phyloP scores from a whole-genome alignment of 129 eudicot species.

The Escallonia rubra region DNA sequence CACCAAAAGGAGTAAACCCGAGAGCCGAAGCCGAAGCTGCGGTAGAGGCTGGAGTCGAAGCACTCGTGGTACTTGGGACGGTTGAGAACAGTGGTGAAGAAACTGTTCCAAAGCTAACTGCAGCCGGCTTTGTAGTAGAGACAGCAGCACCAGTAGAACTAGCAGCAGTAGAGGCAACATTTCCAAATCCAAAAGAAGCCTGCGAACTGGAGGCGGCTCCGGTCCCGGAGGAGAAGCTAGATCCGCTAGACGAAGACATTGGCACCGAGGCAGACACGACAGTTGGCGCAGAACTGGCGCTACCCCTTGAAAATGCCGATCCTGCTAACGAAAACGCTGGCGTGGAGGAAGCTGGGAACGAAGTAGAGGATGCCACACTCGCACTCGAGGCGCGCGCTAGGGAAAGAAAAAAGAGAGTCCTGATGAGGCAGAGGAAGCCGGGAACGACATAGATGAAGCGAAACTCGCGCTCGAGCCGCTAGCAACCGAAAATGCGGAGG shows the following conservation, averaged over 20 bases:
- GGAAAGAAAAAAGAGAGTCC: conserved; percentile 16
- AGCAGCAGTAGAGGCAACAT: conserved; percentile 16
- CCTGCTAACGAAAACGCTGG: background rate
- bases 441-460: conserved; percentile 10
- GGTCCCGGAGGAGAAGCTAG: conserved; percentile 46
- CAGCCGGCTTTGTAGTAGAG: conserved; percentile 20
- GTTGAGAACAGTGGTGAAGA: conserved; percentile 38
- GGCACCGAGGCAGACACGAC: conserved; percentile 11
- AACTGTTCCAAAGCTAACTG: conserved; percentile 18
- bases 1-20: conserved; percentile 19
- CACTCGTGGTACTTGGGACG: conserved; percentile 29
- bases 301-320: conserved; percentile 17
- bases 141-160: conserved; percentile 11
- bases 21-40: conserved; percentile 10
- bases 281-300: conserved; percentile 21
- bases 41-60: conserved; percentile 29
- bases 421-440: conserved; percentile 17
- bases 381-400: conserved; percentile 8
- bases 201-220: conserved; percentile 22
- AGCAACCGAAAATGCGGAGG: conserved; percentile 20
- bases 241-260: conserved; percentile 19
- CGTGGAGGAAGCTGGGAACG: conserved; percentile 16
- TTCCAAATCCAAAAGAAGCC: conserved; percentile 16
- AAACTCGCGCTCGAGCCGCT: background rate
- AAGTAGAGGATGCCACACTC: conserved; percentile 2